These are phyloP conservation scores for Cylindrotheca closterium DNA, from an alignment of 108 stramenopile species.

Conservation along the genomic window DNA sequence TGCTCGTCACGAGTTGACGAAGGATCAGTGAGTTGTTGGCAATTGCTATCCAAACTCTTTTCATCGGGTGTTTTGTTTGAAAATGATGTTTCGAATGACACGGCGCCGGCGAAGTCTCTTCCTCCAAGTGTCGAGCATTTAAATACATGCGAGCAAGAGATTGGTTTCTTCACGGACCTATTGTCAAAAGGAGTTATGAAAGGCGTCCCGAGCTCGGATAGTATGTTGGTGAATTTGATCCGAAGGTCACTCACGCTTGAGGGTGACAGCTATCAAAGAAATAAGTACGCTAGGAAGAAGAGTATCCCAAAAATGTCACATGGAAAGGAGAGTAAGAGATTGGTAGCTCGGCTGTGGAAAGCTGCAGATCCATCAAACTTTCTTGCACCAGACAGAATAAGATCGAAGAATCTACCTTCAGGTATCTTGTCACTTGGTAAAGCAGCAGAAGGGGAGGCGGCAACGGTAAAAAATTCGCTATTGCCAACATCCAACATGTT, in stretches of 20 bases:
- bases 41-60: slow-evolving; percentile 25
- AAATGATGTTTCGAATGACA: slow-evolving; percentile 10
- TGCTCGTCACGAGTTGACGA: background rate
- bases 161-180: slow-evolving; percentile 16
- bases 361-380: slow-evolving; percentile 2
- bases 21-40: slow-evolving; percentile 13
- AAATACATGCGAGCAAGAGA: slow-evolving; percentile 19
- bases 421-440: background rate
- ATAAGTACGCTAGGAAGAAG: slow-evolving; percentile 4
- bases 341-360: slow-evolving; percentile 15
- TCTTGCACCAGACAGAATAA: background rate
- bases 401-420: background rate
- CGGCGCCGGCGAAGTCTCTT: background rate
- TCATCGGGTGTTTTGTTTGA: slow-evolving; percentile 19
- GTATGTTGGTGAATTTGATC: slow-evolving; percentile 26
- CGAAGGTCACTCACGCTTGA: slow-evolving; percentile 17
- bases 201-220: slow-evolving; percentile 18
- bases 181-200: slow-evolving; percentile 12
- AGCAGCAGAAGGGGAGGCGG: background rate
- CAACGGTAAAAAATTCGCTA: background rate
- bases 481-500: slow-evolving; percentile 17
- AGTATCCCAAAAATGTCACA: slow-evolving; percentile 4
- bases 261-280: slow-evolving; percentile 8
- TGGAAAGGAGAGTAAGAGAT: slow-evolving; percentile 5
- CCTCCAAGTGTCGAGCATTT: slow-evolving; percentile 25